Evolutionary conservation across 306 rosid species (phyloP), one percentile per base, ranked within the genome.

Genomic region (Vigna angularis): DNA sequence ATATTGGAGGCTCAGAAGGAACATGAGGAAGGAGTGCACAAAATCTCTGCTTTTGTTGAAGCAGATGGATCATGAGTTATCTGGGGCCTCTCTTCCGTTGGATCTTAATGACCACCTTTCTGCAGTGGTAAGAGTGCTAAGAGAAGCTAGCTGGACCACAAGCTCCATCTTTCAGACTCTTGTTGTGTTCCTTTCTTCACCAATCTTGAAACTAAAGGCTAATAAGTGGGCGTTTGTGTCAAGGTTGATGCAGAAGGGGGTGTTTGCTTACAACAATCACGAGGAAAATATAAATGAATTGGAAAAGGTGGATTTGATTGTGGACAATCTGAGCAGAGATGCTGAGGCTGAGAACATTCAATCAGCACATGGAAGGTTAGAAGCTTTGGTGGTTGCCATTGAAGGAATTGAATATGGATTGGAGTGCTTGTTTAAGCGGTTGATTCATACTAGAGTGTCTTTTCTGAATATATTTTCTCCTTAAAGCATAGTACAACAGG

Each of bases 211-310:
- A 15, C 83, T 90, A 38, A 89, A 80, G 89, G 78, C 85, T 9
- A 88, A 86, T 70, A 90, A 85, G 36, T 93, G 98, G 97, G 75
- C 88, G 1, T 64, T 91, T 81, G 90, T 93, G 3, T 93, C 97
- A 17, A 90, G 82, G 18, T 52, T 89, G 79, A 82, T 88, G 75
- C 92, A 87, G 0, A 91, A 80, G 53, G 92, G 93, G 34, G 83
- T 44, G 38, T 59, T 84, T 7, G 56, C 5, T 17, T 30, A 68
- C 58, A 72, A 52, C 16, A 74, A 79, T 58, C 73, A 83, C 20
- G 62, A 76, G 51, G 82, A 76, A 13, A 79, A 20, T 51, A 53
- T 84, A 28, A 88, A 86, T 78, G 93, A 86, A 80, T 76, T 91
- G 83, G 95, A 89, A 58, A 82, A 76, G 13, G 89, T 87, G 11